Evolutionary conservation across 805 yeast genomes (phyloP).

Genomic region (Lachancea quebecensis): DNA sequence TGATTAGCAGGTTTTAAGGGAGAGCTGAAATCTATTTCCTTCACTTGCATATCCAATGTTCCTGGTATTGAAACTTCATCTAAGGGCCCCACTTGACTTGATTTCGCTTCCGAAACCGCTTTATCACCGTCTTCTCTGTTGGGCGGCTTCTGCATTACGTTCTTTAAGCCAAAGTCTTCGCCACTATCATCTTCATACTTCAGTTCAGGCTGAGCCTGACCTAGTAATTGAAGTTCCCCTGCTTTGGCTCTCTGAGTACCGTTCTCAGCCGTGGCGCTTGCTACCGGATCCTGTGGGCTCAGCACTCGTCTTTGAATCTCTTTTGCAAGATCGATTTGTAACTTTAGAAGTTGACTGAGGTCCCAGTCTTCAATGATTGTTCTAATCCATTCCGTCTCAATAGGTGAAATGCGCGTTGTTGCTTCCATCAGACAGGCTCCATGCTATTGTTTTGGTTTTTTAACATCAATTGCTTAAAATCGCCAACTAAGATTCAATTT

Average conservation of each 20-base stretch:
- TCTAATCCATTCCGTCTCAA: constrained; percentile 8
- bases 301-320: constrained; percentile 12
- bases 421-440: constrained; percentile 1
- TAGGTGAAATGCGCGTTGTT: neutral
- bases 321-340: constrained; percentile 18
- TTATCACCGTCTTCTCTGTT: no score
- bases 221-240: no score
- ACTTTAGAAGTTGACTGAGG: constrained; percentile 17
- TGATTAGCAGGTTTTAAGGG: constrained; percentile 6
- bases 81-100: neutral
- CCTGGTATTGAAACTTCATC: constrained; percentile 5
- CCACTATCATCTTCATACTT: no score
- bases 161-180: no score
- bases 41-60: constrained; percentile 6
- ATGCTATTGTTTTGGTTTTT: neutral
- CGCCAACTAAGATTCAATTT: neutral
- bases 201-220: no score
- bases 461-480: neutral
- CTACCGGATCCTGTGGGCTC: neutral
- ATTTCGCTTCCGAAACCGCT: neutral
- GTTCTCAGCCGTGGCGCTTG: neutral
- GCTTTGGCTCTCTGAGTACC: neutral
- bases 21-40: constrained; percentile 10
- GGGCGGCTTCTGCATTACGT: no score
- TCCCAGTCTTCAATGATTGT: constrained; percentile 11